Evolutionary conservation across 495 filamentous ascomycete species (phyloP), one percentile per base, ranked within the genome.

Genomic region (Staphylotrichum longicolle): DNA sequence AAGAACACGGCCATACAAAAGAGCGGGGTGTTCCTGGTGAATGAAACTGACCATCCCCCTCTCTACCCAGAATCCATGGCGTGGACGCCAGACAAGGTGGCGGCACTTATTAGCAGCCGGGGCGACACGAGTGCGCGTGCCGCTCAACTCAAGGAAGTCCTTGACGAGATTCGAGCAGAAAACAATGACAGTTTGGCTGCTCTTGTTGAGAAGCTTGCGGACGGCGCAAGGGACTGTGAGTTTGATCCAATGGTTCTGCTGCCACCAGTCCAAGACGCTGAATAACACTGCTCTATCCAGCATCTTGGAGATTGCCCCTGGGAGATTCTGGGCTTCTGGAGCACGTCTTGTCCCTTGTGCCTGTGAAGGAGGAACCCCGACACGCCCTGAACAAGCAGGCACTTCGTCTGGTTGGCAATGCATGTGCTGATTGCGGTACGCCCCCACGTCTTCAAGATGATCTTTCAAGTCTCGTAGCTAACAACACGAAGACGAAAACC

Each of bases 401-500:
- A 34, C 74, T 94, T 37, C 84, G 89, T 14, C 63, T 93, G 32
- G 77, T 91, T 66, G 90, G 88, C 3, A 93, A 93, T 72, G 85
- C 84, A n/a, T 92, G 89, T 72, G 90, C 90, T 48, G 90, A 93
- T 68, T 87, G 84, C 57, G 84, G 89, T 89, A 74, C 67, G 78
- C 2, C 10, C 37, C 10, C 37, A 39, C 10, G 6, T 10, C 37
- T 39, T 3, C 10, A 39, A 10, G 2, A 39, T 7, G 6, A 2
- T 39, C 37, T 27, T 27, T 10, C 37, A 39, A 39, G 10, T 12
- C 51, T 64, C 32, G 54, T 47, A 2, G 15, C 44, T 63, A 7
- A 57, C 7, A 51, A 63, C 27, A 63, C 20, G 9, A 63, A 91
- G 90, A 93, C 73, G 85, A 85, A 63, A 93, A 93, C 66, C 75